Base-by-base conservation (phyloP, 1,139 yeast genomes). In the Hemisphaericaspora lyxosophila region DNA sequence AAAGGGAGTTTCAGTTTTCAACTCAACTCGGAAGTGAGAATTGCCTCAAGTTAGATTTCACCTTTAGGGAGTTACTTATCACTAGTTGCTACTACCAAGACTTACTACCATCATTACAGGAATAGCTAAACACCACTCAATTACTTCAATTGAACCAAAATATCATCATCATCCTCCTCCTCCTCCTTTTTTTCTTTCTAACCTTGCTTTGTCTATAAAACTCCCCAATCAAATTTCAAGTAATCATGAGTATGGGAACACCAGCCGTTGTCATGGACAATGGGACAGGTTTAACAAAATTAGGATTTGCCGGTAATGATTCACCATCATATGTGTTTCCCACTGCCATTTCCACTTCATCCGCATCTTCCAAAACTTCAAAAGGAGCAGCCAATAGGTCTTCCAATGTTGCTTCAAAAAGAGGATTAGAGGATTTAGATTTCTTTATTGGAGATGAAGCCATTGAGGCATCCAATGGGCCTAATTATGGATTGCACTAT, bases 231-330 rank as follows among this genome's bases (percentile, higher is more conserved):
- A n/a, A n/a, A n/a, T n/a, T n/a, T n/a, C n/a, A n/a, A n/a, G n/a
- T n/a, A n/a, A n/a, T 15, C 31, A 78, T 78, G 83, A 70, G 82
- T 55, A 76, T 81, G 64, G 85, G 83, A 48, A 75, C 82, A 44
- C 97, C 97, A 35, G 96, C 97, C 45, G 92, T 89, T 70, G 96
- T 89, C 64, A 89, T 89, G 96, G 96, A 85, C 75, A 85, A 85
- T 59, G 99, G 99, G 75, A 92, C 99, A 50, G 99, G 99, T 47
- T 75, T 90, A 54, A 92, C 98, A 58, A 92, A 92, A 62, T 76
- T 92, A 48, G 99, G 99, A 19, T 92, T 90, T 67, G 98, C 99
- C 51, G 99, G 99, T 40, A 92, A 92, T 60, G 98, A 92, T 65
- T 78, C 97, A 12, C 99, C 99, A 25, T 89, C 97, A 7, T 94